Percentiles rank a stretch among this genome's conserved stretches.
phyloP scores from a whole-genome alignment of 129 eudicot genomes.

The Solidago caesia region DNA sequence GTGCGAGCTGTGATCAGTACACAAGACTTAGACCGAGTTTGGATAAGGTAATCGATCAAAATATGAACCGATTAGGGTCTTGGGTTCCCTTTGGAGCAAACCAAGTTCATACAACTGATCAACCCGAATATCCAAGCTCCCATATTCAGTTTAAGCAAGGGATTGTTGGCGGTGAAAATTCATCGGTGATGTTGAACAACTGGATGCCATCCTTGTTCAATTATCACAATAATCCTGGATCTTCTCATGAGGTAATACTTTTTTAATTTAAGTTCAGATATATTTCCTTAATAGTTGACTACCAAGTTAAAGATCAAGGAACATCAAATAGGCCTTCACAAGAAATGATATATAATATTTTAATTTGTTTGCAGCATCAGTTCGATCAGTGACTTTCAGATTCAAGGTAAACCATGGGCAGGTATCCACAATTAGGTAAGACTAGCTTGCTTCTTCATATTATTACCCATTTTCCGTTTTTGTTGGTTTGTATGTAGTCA shows the following conservation, averaged over 20 bases:
- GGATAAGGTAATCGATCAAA: constrained; percentile 29
- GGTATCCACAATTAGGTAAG: constrained; percentile 30
- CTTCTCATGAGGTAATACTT: constrained; percentile 38
- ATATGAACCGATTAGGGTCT: constrained; percentile 29
- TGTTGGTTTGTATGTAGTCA: background rate
- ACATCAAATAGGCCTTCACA: background rate
- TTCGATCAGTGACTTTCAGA: constrained; percentile 33
- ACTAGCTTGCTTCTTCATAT: background rate
- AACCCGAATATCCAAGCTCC: constrained; percentile 24
- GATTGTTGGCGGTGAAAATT: constrained; percentile 18
- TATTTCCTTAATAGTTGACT: background rate
- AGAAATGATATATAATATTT: background rate
- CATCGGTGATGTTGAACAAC: constrained; percentile 20
- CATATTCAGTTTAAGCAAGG: constrained; percentile 28
- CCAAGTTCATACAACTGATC: constrained; percentile 23
- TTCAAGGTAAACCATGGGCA: constrained; percentile 40
- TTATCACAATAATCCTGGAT: constrained; percentile 39
- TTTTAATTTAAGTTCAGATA: background rate
- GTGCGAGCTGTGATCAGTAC: background rate
- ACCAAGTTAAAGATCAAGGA: background rate
- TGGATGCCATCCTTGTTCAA: constrained; percentile 46
- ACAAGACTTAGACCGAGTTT: constrained; percentile 17
- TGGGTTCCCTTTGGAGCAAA: constrained; percentile 39
- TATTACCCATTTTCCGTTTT: background rate
- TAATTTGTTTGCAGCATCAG: constrained; percentile 41